phyloP scores from a whole-genome alignment of 139 green algal species.

The Micromonas pusilla region DNA sequence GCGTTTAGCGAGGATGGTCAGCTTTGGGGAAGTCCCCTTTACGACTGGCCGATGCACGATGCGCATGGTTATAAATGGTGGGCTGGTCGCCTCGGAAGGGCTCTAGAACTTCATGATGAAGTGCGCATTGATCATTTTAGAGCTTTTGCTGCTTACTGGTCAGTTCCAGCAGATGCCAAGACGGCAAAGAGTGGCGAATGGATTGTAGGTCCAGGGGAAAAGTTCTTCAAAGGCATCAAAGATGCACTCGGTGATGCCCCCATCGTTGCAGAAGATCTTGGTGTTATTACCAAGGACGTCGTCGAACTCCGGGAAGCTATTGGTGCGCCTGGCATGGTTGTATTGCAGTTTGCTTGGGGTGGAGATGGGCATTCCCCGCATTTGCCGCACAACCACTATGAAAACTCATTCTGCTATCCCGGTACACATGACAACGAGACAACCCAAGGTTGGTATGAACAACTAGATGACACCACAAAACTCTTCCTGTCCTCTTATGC shows the following conservation, averaged over 20 bases:
- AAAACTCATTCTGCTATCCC: slow-evolving; percentile 86
- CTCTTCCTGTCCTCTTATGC: not conserved
- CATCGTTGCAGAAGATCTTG: slow-evolving; percentile 87
- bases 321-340: slow-evolving; percentile 90
- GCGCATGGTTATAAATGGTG: slow-evolving; percentile 80
- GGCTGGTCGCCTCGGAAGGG: slow-evolving; percentile 65
- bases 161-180: slow-evolving; percentile 66
- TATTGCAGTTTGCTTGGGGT: slow-evolving; percentile 96
- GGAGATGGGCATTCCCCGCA: slow-evolving; percentile 79
- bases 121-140: slow-evolving; percentile 96
- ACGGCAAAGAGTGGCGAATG: slow-evolving; percentile 64
- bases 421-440: slow-evolving; percentile 99
- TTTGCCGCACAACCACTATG: slow-evolving; percentile 92
- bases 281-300: slow-evolving; percentile 93
- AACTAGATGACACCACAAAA: not conserved
- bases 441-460: slow-evolving; percentile 65
- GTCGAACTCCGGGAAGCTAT: slow-evolving; percentile 73
- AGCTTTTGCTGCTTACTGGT: slow-evolving; percentile 83
- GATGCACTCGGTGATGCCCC: slow-evolving; percentile 11
- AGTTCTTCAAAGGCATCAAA: slow-evolving; percentile 70
- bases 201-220: slow-evolving; percentile 65
- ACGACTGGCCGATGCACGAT: slow-evolving; percentile 73
- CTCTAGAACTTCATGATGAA: slow-evolving; percentile 88
- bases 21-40: slow-evolving; percentile 94
- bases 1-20: slow-evolving; percentile 90